phyloP scores from a whole-genome alignment of 495 filamentous ascomycete species.

The Halenospora varia region DNA sequence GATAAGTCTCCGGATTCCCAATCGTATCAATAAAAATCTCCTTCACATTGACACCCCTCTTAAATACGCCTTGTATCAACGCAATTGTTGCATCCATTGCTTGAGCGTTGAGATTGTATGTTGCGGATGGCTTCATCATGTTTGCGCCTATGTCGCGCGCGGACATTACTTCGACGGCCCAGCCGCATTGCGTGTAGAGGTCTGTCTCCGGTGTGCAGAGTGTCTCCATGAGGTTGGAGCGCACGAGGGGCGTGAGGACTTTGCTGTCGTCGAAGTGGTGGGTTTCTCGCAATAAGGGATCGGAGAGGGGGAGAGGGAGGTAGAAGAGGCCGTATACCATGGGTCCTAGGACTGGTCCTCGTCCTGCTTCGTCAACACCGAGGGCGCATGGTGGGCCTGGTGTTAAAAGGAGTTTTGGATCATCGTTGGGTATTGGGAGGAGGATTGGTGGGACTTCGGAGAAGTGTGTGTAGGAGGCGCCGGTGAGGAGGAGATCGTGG shows the following conservation, averaged over 20 bases:
- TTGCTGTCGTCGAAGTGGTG: constrained; percentile 94
- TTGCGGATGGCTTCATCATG: constrained; percentile 65
- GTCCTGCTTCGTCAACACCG: constrained; percentile 93
- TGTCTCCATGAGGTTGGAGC: constrained; percentile 68
- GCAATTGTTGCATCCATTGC: constrained; percentile 93
- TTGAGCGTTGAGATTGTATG: constrained; percentile 96
- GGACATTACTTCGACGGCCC: constrained; percentile 76
- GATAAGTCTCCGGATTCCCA: constrained; percentile 76
- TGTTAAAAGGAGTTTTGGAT: constrained; percentile 29
- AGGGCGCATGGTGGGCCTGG: constrained; percentile 57
- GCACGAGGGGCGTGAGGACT: constrained; percentile 68
- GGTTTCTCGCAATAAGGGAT: constrained; percentile 64
- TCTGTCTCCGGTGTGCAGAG: constrained; percentile 65
- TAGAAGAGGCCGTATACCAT: constrained; percentile 97
- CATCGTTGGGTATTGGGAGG: constrained; percentile 41
- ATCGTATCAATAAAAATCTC: constrained; percentile 97
- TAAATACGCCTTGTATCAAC: constrained; percentile 73
- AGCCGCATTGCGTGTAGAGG: constrained; percentile 69
- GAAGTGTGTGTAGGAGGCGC: constrained; percentile 80
- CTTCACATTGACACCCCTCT: constrained; percentile 67
- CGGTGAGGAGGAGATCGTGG: constrained; percentile 54
- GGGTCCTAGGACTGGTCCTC: constrained; percentile 90
- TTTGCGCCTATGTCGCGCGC: constrained; percentile 77
- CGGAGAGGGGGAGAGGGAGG: constrained; percentile 63
- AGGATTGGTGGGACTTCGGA: constrained; percentile 61